Base-by-base conservation (phyloP, 2,329 filamentous ascomycete species). In the Exophiala viscosa region DNA sequence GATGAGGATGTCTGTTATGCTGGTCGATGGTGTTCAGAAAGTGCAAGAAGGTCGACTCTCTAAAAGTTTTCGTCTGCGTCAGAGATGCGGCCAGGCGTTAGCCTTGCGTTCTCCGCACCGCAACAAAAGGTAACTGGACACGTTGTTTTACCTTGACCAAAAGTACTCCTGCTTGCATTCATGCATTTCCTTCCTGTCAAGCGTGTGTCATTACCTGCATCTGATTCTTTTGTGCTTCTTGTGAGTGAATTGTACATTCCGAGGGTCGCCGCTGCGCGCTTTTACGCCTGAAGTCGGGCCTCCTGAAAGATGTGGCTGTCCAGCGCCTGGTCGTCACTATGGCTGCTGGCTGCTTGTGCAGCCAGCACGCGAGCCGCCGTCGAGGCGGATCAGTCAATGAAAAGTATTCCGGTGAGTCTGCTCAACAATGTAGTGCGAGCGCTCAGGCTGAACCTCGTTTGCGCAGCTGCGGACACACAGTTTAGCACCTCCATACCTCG, bases 401-500 rank as follows among this genome's bases (percentile, higher is more conserved):
- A 83, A 69, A 83, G 79, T 63, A 85, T 86, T 67, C 79, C 82
- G 60, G 84, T 86, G 77, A 59, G 82, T 70, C 59, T 40, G n/a
- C 18, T 23, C 20, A 32, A 46, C 14, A 14, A n/a, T 43, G 20
- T 15, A 11, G n/a, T 42, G 33, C 2, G 5, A 50, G 23, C 31
- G n/a, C 2, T n/a, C 49, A 49, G 49, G 40, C 55, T 28, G 50
- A 58, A 44, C 52, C 52, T 45, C 34, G 62, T 32, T 8, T 28
- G 11, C 11, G 57, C 71, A 95, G 88, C 79, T 96, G 67, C 84
- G 89, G 68, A 95, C 91, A 66, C 91, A 96, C 73, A 92, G 86
- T 66, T 79, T 96, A 58, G 76, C 81, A 69, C 81, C 87, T 79
- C 93, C 93, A 58, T 99, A 96, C 74, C 84, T 99, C 64, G 93